These are phyloP conservation scores for Excoecaria cochinchinensis DNA, from an alignment of 345 rosid genomes.

Conservation along the genomic window DNA sequence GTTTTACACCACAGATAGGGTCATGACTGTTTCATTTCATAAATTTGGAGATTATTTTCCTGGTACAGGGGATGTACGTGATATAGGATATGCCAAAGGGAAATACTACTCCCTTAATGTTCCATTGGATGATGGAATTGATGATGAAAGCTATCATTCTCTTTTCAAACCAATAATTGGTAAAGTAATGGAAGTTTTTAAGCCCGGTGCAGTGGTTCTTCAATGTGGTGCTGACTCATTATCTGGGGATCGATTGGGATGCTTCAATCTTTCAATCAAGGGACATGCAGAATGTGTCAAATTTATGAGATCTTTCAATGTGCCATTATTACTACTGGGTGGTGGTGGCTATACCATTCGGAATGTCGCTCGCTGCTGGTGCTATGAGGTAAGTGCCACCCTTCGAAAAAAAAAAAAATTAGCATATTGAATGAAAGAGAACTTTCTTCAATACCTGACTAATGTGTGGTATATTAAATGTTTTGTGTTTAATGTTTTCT, in stretches of 20 bases:
- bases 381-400: constrained; percentile 52
- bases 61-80: constrained; percentile 61
- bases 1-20: constrained; percentile 70
- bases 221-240: constrained; percentile 72
- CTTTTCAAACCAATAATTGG: constrained; percentile 65
- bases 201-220: constrained; percentile 64
- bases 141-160: constrained; percentile 68
- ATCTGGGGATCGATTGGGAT: constrained; percentile 70
- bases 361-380: constrained; percentile 79
- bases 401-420: neutral
- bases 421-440: neutral
- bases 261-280: constrained; percentile 69
- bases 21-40: constrained; percentile 72
- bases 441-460: neutral
- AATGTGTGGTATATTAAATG: neutral
- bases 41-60: constrained; percentile 71
- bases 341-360: constrained; percentile 80
- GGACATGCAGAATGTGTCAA: constrained; percentile 79
- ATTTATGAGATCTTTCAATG: constrained; percentile 75
- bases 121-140: constrained; percentile 72
- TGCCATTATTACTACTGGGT: constrained; percentile 60
- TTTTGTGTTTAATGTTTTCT: neutral
- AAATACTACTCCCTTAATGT: constrained; percentile 68
- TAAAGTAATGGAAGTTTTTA: constrained; percentile 63
- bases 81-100: constrained; percentile 52